These are phyloP conservation scores for Phytophthora rubi DNA, from an alignment of 352 stramenopile species.

Conservation along the genomic window DNA sequence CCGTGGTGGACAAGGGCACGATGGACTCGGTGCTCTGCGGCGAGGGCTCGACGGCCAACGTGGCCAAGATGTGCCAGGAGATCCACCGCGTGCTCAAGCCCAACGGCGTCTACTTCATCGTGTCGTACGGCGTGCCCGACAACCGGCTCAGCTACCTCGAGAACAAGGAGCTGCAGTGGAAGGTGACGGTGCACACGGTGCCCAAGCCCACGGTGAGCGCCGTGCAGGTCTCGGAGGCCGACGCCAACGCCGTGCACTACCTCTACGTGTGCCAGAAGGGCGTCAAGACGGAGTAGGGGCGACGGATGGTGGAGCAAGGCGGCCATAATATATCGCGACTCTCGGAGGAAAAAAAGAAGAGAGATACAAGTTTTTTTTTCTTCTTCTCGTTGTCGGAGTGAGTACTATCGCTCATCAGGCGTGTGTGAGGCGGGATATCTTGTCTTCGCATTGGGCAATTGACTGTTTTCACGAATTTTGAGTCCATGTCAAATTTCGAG, in stretches of 20 bases:
- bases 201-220: constrained; percentile 96
- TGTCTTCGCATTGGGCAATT: no score
- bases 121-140: constrained; percentile 96
- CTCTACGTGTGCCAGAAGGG: constrained; percentile 96
- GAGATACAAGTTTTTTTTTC: neutral
- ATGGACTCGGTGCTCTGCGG: constrained; percentile 96
- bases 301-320: no score
- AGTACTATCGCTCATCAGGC: no score
- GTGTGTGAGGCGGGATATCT: no score
- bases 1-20: constrained; percentile 95
- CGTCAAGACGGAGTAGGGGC: constrained; percentile 51
- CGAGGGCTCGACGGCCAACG: constrained; percentile 95
- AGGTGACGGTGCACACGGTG: constrained; percentile 94
- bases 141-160: constrained; percentile 97
- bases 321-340: constrained; percentile 7
- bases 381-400: neutral
- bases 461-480: no score
- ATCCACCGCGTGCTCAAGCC: constrained; percentile 95
- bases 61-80: constrained; percentile 96
- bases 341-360: neutral
- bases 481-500: no score
- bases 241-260: constrained; percentile 96
- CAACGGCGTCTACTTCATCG: constrained; percentile 94
- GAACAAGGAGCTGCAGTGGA: constrained; percentile 96
- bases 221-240: constrained; percentile 91